These are phyloP conservation scores for Exophiala calicioides DNA, from an alignment of 2,329 filamentous ascomycete genomes.

Conservation along the genomic window DNA sequence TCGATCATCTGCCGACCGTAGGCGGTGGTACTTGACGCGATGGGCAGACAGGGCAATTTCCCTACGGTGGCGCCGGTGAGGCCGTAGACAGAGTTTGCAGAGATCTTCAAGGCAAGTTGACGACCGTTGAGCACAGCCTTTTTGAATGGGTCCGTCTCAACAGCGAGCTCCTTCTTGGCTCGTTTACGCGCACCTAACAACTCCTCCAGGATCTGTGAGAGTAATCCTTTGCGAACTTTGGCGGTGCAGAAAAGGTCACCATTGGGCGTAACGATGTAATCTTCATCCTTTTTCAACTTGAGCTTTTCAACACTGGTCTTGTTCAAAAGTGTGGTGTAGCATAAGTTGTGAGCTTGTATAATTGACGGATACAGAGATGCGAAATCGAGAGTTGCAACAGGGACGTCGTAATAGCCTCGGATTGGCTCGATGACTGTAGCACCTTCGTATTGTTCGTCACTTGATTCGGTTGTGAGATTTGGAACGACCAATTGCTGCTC, in stretches of 20 bases:
- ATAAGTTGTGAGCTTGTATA: slow-evolving; percentile 97
- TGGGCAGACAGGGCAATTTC: slow-evolving; percentile 90
- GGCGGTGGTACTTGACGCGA: slow-evolving; percentile 94
- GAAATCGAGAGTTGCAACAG: slow-evolving; percentile 96
- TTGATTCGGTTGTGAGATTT: slow-evolving; percentile 69
- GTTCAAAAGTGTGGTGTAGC: slow-evolving; percentile 90
- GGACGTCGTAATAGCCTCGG: slow-evolving; percentile 90
- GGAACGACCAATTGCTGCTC: slow-evolving; percentile 94
- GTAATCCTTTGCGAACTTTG: slow-evolving; percentile 84
- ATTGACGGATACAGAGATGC: slow-evolving; percentile 98
- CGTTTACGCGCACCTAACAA: slow-evolving; percentile 87
- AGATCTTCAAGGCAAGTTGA: slow-evolving; percentile 93
- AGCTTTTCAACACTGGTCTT: slow-evolving; percentile 75
- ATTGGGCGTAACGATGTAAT: slow-evolving; percentile 95
- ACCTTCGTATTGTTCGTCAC: slow-evolving; percentile 92
- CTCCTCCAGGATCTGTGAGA: slow-evolving; percentile 95
- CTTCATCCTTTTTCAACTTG: slow-evolving; percentile 78
- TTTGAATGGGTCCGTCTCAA: slow-evolving; percentile 93
- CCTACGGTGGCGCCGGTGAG: slow-evolving; percentile 93
- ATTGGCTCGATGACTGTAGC: slow-evolving; percentile 96
- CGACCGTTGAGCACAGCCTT: slow-evolving; percentile 97
- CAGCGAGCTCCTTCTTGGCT: slow-evolving; percentile 84
- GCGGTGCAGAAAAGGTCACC: slow-evolving; percentile 88
- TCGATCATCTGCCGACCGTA: slow-evolving; percentile 99
- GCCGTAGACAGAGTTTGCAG: slow-evolving; percentile 97